Conservation (phyloP, 2,329 filamentous ascomycete genomes). For the Calycina herbarum region DNA sequence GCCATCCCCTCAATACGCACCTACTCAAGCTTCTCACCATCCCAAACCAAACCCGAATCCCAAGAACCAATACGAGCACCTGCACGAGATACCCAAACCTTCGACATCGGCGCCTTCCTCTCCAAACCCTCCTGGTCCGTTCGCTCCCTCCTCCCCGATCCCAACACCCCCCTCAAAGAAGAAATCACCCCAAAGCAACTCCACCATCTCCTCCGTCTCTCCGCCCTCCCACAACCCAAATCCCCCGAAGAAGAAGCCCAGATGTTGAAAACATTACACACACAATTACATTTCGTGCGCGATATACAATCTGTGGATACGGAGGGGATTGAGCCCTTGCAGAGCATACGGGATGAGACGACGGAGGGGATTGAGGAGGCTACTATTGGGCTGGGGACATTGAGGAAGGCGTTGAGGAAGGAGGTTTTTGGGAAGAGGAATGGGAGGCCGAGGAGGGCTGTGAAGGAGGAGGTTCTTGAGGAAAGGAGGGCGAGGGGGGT, state of each 20-base stretch:
- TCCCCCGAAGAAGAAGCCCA: slow-evolving; percentile 60
- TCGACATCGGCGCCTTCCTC: slow-evolving; percentile 49
- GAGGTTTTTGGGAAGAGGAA: slow-evolving; percentile 60
- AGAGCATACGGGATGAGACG: slow-evolving; percentile 81
- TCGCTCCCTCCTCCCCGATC: slow-evolving; percentile 64
- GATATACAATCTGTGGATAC: slow-evolving; percentile 81
- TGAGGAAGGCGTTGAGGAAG: slow-evolving; percentile 51
- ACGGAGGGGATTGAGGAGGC: slow-evolving; percentile 52
- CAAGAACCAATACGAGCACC: neutral
- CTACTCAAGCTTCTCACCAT: slow-evolving; percentile 10
- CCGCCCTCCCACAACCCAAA: slow-evolving; percentile 75
- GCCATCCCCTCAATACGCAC: slow-evolving; percentile 8
- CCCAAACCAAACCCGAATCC: neutral
- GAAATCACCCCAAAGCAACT: slow-evolving; percentile 63
- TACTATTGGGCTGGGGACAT: slow-evolving; percentile 55
- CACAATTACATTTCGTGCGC: slow-evolving; percentile 88
- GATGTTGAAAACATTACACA: slow-evolving; percentile 73
- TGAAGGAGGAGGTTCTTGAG: slow-evolving; percentile 17
- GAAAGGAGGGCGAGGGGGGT: slow-evolving; percentile 24
- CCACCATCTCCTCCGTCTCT: slow-evolving; percentile 82
- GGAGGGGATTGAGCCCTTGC: slow-evolving; percentile 68
- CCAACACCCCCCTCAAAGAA: slow-evolving; percentile 20
- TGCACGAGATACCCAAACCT: neutral
- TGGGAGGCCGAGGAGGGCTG: slow-evolving; percentile 34
- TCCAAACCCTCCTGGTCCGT: slow-evolving; percentile 82